phyloP scores from a whole-genome alignment of 1,139 yeast species.

The Geotrichum citri-aurantii region DNA sequence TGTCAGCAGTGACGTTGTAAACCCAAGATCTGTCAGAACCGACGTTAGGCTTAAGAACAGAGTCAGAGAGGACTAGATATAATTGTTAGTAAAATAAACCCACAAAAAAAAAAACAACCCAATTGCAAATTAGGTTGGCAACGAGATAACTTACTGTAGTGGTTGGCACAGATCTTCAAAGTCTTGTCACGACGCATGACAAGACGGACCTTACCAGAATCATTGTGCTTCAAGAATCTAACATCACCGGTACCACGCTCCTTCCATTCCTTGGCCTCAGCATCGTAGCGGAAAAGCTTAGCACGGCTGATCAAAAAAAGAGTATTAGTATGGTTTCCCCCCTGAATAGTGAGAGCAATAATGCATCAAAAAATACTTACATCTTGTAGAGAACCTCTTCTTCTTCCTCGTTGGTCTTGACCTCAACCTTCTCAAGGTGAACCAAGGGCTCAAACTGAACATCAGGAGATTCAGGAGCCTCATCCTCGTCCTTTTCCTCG shows the following conservation, averaged over 20 bases:
- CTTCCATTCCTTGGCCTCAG: conserved; percentile 83
- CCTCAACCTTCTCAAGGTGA: conserved; percentile 90
- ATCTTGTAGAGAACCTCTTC: conserved; percentile 80
- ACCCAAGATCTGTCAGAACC: conserved; percentile 99
- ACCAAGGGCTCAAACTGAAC: conserved; percentile 96
- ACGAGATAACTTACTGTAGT: conserved; percentile 43
- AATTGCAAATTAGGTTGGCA: conserved; percentile 15
- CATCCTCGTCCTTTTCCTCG: conserved; percentile 43
- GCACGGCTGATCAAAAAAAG: conserved; percentile 49
- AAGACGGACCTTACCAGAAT: conserved; percentile 72
- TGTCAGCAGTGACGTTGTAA: conserved; percentile 87
- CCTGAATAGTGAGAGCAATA: neutral
- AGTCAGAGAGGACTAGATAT: conserved; percentile 57
- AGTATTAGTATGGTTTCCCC: neutral
- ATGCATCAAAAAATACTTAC: conserved; percentile 39
- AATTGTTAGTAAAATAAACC: conserved; percentile 13
- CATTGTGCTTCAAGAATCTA: conserved; percentile 86
- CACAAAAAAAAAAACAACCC: neutral
- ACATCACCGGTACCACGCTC: conserved; percentile 99
- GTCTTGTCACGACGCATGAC: conserved; percentile 99
- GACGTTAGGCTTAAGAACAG: conserved; percentile 82
- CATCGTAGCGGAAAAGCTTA: conserved; percentile 84
- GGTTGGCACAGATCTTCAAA: conserved; percentile 96
- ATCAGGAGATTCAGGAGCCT: conserved; percentile 84
- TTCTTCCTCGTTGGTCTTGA: conserved; percentile 93